Evolutionary conservation across 2,329 filamentous ascomycete species (phyloP).

Genomic region (Didymella exigua): DNA sequence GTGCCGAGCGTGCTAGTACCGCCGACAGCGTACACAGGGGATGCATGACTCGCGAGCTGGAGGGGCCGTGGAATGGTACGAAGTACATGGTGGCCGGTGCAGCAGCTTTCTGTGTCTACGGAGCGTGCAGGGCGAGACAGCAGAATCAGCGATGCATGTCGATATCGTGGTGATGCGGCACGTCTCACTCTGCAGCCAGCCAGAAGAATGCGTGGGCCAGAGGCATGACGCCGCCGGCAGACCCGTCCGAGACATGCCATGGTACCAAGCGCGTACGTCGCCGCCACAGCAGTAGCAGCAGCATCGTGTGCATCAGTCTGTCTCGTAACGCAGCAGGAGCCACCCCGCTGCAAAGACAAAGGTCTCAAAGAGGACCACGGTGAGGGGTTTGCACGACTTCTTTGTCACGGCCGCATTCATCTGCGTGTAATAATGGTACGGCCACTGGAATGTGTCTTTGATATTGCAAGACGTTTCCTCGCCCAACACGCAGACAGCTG

Average conservation of each 20-base stretch:
- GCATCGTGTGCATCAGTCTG: constrained; percentile 16
- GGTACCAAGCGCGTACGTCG: constrained; percentile 1
- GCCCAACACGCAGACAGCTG: constrained; percentile 20
- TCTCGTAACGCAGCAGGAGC: constrained; percentile 16
- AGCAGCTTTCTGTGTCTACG: neutral
- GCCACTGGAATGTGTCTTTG: constrained; percentile 19
- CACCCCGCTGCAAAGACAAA: constrained; percentile 23
- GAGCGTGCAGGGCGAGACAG: neutral
- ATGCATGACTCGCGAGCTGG: constrained; percentile 4
- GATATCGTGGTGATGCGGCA: neutral
- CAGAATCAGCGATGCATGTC: neutral
- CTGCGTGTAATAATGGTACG: constrained; percentile 21
- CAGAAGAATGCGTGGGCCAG: neutral
- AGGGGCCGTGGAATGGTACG: neutral
- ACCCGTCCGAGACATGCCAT: constrained; percentile 13
- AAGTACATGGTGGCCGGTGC: neutral
- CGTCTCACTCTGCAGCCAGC: constrained; percentile 9
- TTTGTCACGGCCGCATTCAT: constrained; percentile 20
- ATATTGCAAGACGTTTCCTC: constrained; percentile 6
- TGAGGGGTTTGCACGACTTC: constrained; percentile 4
- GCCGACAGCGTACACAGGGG: neutral
- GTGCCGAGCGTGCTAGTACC: constrained; percentile 5
- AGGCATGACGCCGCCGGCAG: constrained; percentile 3
- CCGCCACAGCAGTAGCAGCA: constrained; percentile 4
- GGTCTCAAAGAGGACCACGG: constrained; percentile 16